phyloP scores from a whole-genome alignment of 2,329 filamentous ascomycete genomes.

The Colletotrichum trifolii region DNA sequence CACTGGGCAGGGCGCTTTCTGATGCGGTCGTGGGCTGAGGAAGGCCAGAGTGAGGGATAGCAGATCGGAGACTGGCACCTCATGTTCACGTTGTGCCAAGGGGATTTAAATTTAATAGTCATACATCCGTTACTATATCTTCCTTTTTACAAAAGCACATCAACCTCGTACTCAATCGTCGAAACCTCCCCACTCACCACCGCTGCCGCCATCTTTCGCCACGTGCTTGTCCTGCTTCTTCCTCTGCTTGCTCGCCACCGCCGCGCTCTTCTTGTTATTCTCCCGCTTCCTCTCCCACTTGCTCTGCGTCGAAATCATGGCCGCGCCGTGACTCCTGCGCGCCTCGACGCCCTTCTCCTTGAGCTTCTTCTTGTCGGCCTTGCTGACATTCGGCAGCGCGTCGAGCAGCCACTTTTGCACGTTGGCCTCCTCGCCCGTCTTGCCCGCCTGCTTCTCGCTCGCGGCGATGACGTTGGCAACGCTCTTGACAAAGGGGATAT shows the following conservation, averaged over 20 bases:
- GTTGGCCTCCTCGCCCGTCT: slow-evolving; percentile 62
- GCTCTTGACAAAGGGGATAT: slow-evolving; percentile 87
- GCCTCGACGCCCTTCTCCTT: slow-evolving; percentile 85
- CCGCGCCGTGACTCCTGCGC: slow-evolving; percentile 60
- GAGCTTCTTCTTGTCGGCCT: slow-evolving; percentile 84
- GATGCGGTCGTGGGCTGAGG: too few relatives aligned
- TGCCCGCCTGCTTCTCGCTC: slow-evolving; percentile 78
- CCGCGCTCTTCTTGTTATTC: slow-evolving; percentile 73
- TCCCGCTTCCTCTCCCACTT: slow-evolving; percentile 78
- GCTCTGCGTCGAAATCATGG: slow-evolving; percentile 85
- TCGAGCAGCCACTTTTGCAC: slow-evolving; percentile 90
- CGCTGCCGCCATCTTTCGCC: slow-evolving; percentile 42
- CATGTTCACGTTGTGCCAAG: too few relatives aligned
- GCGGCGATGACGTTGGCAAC: slow-evolving; percentile 92
- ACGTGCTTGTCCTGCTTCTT: slow-evolving; percentile 50
- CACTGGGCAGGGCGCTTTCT: too few relatives aligned
- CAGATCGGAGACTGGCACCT: too few relatives aligned
- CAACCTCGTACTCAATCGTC: slow-evolving; percentile 48
- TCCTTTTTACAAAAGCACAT: too few relatives aligned
- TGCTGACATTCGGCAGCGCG: slow-evolving; percentile 83
- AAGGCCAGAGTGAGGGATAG: too few relatives aligned
- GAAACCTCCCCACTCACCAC: slow-evolving; percentile 61
- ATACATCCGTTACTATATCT: too few relatives aligned
- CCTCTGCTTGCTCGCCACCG: slow-evolving; percentile 69
- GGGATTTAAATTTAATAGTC: too few relatives aligned